Evolutionary conservation across 306 rosid genomes (phyloP).

Genomic region (Hippophae tibetana): DNA sequence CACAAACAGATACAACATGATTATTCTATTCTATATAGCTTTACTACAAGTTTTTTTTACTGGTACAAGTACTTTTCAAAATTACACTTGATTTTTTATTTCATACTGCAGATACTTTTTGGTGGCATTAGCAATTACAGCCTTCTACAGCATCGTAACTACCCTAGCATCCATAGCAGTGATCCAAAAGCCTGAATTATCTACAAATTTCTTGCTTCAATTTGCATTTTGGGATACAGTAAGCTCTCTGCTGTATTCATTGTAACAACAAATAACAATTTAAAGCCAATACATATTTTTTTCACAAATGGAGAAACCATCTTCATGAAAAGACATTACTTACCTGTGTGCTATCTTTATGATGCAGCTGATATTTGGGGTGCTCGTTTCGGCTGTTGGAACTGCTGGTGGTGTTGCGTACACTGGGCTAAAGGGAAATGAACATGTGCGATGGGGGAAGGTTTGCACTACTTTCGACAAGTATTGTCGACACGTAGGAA

Average conservation of each 20-base stretch:
- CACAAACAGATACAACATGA: neutral
- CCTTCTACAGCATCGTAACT: constrained; percentile 56
- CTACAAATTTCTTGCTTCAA: constrained; percentile 42
- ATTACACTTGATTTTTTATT: neutral
- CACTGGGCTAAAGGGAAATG: constrained; percentile 63
- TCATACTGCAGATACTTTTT: constrained; percentile 61
- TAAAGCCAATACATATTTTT: neutral
- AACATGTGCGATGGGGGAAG: constrained; percentile 46
- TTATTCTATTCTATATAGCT: neutral
- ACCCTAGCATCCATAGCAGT: constrained; percentile 47
- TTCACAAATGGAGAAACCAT: neutral
- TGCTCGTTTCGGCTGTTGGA: constrained; percentile 73
- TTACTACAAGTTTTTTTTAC: neutral
- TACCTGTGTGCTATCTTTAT: constrained; percentile 1
- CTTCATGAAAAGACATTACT: neutral
- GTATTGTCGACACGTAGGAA: constrained; percentile 51
- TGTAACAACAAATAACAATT: neutral
- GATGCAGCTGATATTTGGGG: constrained; percentile 62
- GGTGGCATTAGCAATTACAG: constrained; percentile 63
- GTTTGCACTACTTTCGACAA: constrained; percentile 51
- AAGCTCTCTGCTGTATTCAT: constrained; percentile 9
- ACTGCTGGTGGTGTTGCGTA: constrained; percentile 64
- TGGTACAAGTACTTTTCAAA: neutral
- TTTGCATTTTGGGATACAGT: constrained; percentile 56
- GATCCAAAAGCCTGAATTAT: constrained; percentile 31